Conservation (phyloP, 805 yeast species). For the Metschnikowia matae region DNA sequence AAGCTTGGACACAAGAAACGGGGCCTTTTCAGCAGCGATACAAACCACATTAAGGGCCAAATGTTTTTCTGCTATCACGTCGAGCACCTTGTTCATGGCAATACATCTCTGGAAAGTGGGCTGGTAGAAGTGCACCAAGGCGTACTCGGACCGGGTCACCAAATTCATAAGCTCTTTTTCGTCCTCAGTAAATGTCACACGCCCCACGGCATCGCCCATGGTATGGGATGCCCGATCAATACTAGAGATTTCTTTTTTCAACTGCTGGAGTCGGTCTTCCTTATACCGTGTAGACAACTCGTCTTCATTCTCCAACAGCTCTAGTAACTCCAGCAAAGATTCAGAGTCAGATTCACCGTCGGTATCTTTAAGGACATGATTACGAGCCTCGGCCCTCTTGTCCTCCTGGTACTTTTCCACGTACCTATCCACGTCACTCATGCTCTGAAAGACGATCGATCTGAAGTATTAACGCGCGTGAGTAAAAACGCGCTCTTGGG, state of each 20-base stretch:
- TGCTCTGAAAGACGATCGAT: conserved; percentile 6
- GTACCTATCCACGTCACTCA: conserved; percentile 34
- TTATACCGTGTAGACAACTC: conserved; percentile 45
- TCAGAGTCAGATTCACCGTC: conserved; percentile 33
- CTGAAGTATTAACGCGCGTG: background rate
- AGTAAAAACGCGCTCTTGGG: conserved; percentile 1
- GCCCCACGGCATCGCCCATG: conserved; percentile 35
- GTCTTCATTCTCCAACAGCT: conserved; percentile 44
- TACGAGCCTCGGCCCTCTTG: conserved; percentile 19
- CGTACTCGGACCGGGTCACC: conserved; percentile 37
- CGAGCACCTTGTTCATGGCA: conserved; percentile 47
- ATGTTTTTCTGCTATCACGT: conserved; percentile 53
- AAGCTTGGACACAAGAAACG: conserved; percentile 65
- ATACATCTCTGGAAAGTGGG: conserved; percentile 58
- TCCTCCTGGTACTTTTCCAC: conserved; percentile 46
- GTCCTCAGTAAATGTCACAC: conserved; percentile 29
- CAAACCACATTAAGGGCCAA: conserved; percentile 49
- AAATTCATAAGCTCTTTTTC: conserved; percentile 57
- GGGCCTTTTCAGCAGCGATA: conserved; percentile 61
- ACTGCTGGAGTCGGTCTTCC: conserved; percentile 59
- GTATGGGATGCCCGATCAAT: conserved; percentile 22
- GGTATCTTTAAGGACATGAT: conserved; percentile 11
- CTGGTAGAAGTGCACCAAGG: conserved; percentile 59
- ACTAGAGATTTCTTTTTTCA: conserved; percentile 41
- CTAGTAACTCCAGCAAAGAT: conserved; percentile 38